A percentile compares a stretch with the other conserved stretches of the same genome.
Conservation (phyloP, 1,284 basidiomycete genomes). For the Apiotrichum gracile region DNA sequence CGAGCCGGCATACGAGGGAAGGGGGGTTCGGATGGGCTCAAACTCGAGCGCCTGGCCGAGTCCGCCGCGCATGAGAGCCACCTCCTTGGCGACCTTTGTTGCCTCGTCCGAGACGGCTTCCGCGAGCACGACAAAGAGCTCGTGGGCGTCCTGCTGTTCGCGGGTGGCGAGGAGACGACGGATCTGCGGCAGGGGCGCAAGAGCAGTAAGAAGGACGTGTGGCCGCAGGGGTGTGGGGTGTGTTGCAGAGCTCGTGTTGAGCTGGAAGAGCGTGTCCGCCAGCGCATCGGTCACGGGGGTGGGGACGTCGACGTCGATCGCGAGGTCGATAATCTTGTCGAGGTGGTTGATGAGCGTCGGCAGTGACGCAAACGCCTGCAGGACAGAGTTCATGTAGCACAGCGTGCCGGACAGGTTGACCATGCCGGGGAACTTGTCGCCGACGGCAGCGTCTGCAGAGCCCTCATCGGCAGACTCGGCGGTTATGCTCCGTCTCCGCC, state of each 20-base stretch:
- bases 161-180: constrained; percentile 70
- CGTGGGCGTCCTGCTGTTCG: constrained; percentile 92
- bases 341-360: constrained; percentile 69
- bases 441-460: not conserved
- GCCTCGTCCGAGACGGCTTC: constrained; percentile 80
- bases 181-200: constrained; percentile 56
- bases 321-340: constrained; percentile 63
- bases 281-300: constrained; percentile 77
- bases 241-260: constrained; percentile 64
- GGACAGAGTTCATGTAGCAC: constrained; percentile 89
- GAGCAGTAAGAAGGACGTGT: constrained; percentile 61
- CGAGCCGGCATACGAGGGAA: not conserved
- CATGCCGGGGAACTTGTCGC: constrained; percentile 63
- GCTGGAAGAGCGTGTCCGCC: constrained; percentile 61
- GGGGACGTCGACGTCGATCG: constrained; percentile 67
- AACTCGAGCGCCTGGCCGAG: constrained; percentile 13
- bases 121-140: constrained; percentile 84
- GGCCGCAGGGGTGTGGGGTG: constrained; percentile 59
- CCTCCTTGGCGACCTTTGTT: constrained; percentile 40
- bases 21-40: not conserved
- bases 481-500: not conserved
- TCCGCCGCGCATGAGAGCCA: constrained; percentile 22
- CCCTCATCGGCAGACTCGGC: not conserved
- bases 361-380: constrained; percentile 82
- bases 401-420: constrained; percentile 91